Evolutionary conservation across 1,284 basidiomycete genomes (phyloP).

Genomic region (Cryptococcus amylolentus): DNA sequence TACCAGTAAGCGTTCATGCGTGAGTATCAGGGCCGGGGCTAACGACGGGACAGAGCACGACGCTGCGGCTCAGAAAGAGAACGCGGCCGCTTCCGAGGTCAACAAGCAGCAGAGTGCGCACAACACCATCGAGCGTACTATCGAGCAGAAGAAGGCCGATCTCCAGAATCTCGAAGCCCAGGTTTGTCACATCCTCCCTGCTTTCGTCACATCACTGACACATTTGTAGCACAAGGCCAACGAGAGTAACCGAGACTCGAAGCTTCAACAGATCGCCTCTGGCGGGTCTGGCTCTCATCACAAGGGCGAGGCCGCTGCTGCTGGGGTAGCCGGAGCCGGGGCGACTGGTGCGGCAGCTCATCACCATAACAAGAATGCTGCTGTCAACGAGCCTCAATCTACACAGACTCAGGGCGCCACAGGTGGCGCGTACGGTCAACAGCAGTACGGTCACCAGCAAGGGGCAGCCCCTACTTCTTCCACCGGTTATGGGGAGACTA

Average conservation of each 20-base stretch:
- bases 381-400: not conserved
- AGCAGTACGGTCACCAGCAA: no score
- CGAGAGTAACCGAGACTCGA: constrained; percentile 17
- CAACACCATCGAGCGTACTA: constrained; percentile 20
- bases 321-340: constrained; percentile 4
- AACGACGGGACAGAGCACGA: constrained; percentile 26
- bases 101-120: constrained; percentile 22
- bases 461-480: no score
- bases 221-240: constrained; percentile 16
- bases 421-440: no score
- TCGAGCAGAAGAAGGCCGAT: constrained; percentile 26
- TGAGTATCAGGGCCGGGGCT: not conserved
- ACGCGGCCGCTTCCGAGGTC: constrained; percentile 24
- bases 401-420: no score
- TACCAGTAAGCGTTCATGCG: constrained; percentile 23
- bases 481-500: no score
- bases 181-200: constrained; percentile 14
- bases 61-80: constrained; percentile 22
- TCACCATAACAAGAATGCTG: not conserved
- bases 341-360: not conserved
- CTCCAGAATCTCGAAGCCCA: constrained; percentile 24
- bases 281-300: not conserved
- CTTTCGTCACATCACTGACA: not conserved
- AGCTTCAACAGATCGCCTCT: constrained; percentile 15
- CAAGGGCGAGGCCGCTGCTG: constrained; percentile 1